Evolutionary conservation across 495 filamentous ascomycete genomes (phyloP).

Genomic region (Podospora anserina): DNA sequence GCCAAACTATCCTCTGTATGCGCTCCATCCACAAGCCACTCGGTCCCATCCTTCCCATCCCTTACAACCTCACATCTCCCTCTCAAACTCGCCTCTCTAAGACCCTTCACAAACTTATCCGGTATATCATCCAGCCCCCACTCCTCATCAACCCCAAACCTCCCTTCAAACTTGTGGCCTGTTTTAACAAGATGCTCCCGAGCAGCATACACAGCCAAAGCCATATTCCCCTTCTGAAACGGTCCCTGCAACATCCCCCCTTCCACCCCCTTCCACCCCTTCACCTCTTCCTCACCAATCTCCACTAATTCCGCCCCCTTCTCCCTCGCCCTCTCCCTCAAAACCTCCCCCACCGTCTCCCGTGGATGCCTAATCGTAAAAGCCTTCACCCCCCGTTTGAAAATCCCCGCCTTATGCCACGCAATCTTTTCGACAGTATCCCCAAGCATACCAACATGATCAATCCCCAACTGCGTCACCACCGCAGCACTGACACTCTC

Average conservation of each 20-base stretch:
- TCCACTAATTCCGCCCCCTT: constrained; percentile 35
- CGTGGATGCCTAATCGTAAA: constrained; percentile 35
- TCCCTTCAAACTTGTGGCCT: constrained; percentile 22
- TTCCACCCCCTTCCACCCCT: constrained; percentile 36
- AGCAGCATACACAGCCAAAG: constrained; percentile 40
- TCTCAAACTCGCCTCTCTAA: background rate
- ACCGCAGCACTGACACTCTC: constrained; percentile 38
- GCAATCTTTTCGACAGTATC: constrained; percentile 47
- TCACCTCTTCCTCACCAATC: constrained; percentile 34
- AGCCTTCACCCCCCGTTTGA: constrained; percentile 39
- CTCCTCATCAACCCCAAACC: constrained; percentile 18
- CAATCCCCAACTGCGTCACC: constrained; percentile 48
- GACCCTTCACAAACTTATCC: constrained; percentile 51
- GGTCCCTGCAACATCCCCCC: constrained; percentile 33
- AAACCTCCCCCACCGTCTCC: constrained; percentile 35
- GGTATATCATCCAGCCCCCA: constrained; percentile 26
- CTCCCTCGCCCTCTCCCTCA: constrained; percentile 39
- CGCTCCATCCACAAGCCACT: constrained; percentile 7
- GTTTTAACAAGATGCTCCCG: constrained; percentile 35
- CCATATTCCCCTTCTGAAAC: constrained; percentile 48
- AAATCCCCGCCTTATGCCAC: constrained; percentile 53
- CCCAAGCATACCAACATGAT: constrained; percentile 51
- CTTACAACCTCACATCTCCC: constrained; percentile 9
- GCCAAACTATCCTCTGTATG: constrained; percentile 6
- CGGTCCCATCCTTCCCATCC: background rate